Conservation (phyloP, 805 yeast genomes). For the Tetrapisispora namnaoensis region DNA sequence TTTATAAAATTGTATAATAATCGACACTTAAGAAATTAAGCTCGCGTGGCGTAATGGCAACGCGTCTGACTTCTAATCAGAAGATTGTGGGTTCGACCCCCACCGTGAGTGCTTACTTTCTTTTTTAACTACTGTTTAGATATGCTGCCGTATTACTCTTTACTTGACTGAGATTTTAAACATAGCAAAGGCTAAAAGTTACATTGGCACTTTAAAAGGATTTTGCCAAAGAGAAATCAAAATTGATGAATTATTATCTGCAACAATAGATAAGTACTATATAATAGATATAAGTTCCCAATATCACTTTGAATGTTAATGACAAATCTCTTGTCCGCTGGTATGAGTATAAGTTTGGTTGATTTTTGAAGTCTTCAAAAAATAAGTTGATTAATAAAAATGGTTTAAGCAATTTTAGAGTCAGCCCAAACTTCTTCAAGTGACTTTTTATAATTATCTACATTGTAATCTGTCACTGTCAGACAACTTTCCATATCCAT, state of each 20-base stretch:
- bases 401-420: conserved; percentile 17
- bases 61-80: conserved; percentile 44
- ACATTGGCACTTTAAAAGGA: no score
- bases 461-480: conserved; percentile 81
- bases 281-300: no score
- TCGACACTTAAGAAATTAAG: conserved; percentile 18
- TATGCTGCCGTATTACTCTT: not conserved
- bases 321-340: no score
- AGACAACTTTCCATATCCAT: conserved; percentile 37
- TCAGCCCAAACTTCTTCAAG: conserved; percentile 52
- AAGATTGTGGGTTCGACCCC: conserved; percentile 44
- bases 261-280: not conserved
- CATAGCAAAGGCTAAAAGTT: no score
- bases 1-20: no score
- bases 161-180: not conserved
- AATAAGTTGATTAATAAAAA: not conserved
- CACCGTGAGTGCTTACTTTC: conserved; percentile 34
- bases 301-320: no score
- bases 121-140: not conserved
- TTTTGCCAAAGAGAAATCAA: not conserved
- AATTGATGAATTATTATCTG: not conserved
- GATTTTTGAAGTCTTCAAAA: no score
- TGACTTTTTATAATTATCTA: conserved; percentile 66
- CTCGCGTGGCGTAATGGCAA: conserved; percentile 44
- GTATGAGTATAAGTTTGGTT: no score